Evolutionary conservation across 2,329 filamentous ascomycete species (phyloP).

Genomic region (Ophiostoma piceae): DNA sequence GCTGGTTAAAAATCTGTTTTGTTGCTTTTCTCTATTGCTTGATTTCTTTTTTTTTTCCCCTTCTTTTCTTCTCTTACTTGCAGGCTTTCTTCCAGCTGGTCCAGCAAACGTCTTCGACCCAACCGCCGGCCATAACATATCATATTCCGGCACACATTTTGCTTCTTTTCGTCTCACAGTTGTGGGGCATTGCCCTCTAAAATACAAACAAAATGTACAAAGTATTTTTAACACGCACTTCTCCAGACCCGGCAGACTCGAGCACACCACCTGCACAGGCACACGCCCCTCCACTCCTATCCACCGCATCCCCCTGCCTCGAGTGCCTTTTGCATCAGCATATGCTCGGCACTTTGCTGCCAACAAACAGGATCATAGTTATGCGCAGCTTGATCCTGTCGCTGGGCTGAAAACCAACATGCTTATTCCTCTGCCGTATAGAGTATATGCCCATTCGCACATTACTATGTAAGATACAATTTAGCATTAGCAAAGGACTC

Average conservation of each 20-base stretch:
- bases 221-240: background rate
- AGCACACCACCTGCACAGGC: background rate
- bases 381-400: background rate
- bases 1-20: background rate
- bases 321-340: background rate
- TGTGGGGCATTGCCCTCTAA: background rate
- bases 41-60: background rate
- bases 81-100: background rate
- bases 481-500: background rate
- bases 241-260: background rate
- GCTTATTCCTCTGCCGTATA: background rate
- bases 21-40: background rate
- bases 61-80: background rate
- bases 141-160: background rate
- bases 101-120: too few relatives aligned
- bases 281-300: constrained; percentile 3
- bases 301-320: constrained; percentile 3
- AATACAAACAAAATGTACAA: background rate
- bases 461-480: too few relatives aligned
- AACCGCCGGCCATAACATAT: background rate
- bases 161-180: constrained; percentile 2
- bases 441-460: too few relatives aligned
- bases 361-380: background rate
- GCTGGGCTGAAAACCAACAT: background rate
- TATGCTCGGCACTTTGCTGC: background rate